These are phyloP conservation scores for Pseudocercospora eumusae DNA, from an alignment of 2,329 filamentous ascomycete species.

Conservation along the genomic window DNA sequence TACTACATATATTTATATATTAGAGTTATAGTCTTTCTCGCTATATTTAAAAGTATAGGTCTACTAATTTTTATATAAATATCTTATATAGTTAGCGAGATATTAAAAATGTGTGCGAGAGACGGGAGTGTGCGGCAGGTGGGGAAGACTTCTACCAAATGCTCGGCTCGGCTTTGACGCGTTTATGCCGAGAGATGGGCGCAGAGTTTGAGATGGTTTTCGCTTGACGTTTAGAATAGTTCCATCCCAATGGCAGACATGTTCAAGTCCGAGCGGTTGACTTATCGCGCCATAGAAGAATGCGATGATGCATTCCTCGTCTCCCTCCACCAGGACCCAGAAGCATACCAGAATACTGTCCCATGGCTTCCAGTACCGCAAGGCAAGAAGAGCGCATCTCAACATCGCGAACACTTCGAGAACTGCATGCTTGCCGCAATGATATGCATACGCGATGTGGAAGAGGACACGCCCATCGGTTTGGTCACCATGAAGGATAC, in stretches of 20 bases:
- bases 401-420: not conserved
- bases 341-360: constrained; percentile 4
- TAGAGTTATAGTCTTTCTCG: no score
- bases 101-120: no score
- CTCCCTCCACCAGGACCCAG: constrained; percentile 9
- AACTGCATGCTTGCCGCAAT: not conserved
- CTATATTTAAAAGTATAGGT: no score
- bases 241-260: not conserved
- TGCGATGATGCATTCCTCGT: constrained; percentile 7
- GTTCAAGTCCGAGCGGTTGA: not conserved
- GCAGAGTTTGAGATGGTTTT: no score
- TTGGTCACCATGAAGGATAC: not conserved
- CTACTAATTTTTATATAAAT: no score
- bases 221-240: no score
- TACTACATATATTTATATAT: no score
- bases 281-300: constrained; percentile 11
- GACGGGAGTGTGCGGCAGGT: no score
- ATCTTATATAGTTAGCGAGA: no score
- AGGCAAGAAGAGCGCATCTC: not conserved
- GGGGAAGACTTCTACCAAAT: no score
- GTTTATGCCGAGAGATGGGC: no score
- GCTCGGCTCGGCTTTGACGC: no score
- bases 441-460: not conserved
- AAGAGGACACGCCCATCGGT: not conserved
- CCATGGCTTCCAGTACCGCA: constrained; percentile 9